Conservation (phyloP, 768 basidiomycete genomes). For the Termitomyces sp. region DNA sequence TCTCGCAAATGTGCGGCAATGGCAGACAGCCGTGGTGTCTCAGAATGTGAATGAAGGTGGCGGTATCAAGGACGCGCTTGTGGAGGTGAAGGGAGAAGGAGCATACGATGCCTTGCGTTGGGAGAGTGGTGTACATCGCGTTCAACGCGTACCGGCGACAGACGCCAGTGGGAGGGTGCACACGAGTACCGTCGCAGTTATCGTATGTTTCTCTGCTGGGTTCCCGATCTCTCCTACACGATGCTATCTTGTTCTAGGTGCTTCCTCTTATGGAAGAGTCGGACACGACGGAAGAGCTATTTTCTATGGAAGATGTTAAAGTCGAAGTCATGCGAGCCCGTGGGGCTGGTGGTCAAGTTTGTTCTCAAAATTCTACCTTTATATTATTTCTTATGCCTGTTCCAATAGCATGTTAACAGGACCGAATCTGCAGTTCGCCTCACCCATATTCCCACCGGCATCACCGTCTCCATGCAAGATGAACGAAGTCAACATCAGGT, state of each 20-base stretch:
- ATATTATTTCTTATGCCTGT: not conserved
- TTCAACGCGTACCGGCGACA: slow-evolving; percentile 90
- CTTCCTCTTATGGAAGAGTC: slow-evolving; percentile 73
- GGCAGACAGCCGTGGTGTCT: slow-evolving; percentile 59
- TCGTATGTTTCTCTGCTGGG: slow-evolving; percentile 47
- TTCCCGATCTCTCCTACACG: not conserved
- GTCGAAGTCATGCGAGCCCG: slow-evolving; percentile 93
- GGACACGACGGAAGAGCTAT: slow-evolving; percentile 59
- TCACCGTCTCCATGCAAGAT: slow-evolving; percentile 97
- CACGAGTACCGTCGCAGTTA: slow-evolving; percentile 84
- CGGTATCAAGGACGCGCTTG: slow-evolving; percentile 73
- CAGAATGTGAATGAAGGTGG: slow-evolving; percentile 53
- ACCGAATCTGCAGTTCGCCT: slow-evolving; percentile 96
- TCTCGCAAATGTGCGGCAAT: slow-evolving; percentile 47
- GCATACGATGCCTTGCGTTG: slow-evolving; percentile 77
- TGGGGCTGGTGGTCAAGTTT: slow-evolving; percentile 95
- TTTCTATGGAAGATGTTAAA: slow-evolving; percentile 80
- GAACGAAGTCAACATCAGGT: slow-evolving; percentile 95
- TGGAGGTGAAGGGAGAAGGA: slow-evolving; percentile 75
- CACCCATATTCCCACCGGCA: slow-evolving; percentile 88
- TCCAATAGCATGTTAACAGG: slow-evolving; percentile 86
- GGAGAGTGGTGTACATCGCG: slow-evolving; percentile 96
- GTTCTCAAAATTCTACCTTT: slow-evolving; percentile 6
- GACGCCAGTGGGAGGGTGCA: slow-evolving; percentile 86
- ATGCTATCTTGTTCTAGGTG: slow-evolving; percentile 46